phyloP scores from a whole-genome alignment of 331 rosid genomes.

The Acacia pycnantha region DNA sequence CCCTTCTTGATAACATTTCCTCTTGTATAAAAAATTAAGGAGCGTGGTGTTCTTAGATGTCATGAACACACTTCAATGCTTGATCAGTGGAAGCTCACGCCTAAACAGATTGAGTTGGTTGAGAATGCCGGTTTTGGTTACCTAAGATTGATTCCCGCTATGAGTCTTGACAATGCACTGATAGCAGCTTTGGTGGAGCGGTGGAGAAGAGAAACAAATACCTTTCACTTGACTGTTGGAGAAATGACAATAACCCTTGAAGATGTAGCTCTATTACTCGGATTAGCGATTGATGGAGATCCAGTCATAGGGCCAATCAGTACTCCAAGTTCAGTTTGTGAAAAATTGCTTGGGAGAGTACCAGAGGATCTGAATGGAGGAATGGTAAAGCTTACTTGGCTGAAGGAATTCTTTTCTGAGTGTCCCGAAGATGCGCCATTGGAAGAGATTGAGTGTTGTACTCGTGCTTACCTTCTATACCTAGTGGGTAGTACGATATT shows the following conservation, averaged over 20 bases:
- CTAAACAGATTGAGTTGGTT: conserved; percentile 71
- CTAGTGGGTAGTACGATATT: conserved; percentile 94
- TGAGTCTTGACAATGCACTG: conserved; percentile 85
- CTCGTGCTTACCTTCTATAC: conserved; percentile 91
- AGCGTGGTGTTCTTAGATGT: conserved; percentile 92
- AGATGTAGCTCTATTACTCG: conserved; percentile 86
- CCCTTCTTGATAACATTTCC: background rate
- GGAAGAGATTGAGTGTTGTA: conserved; percentile 62
- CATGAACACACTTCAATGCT: conserved; percentile 95
- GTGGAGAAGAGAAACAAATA: conserved; percentile 95
- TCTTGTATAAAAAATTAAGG: conserved; percentile 36
- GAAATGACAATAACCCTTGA: conserved; percentile 90
- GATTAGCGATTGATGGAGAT: conserved; percentile 77
- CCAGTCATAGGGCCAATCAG: conserved; percentile 77
- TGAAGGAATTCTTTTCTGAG: conserved; percentile 79
- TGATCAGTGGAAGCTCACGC: conserved; percentile 90
- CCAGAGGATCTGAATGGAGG: conserved; percentile 91
- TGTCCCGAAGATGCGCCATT: conserved; percentile 68
- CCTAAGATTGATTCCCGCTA: conserved; percentile 75
- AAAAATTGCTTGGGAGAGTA: conserved; percentile 73
- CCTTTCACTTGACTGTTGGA: conserved; percentile 84
- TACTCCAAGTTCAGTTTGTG: conserved; percentile 72
- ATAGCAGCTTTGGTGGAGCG: conserved; percentile 92
- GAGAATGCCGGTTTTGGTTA: conserved; percentile 84
- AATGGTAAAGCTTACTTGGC: conserved; percentile 92